Percentiles rank a stretch among this genome's conserved stretches.
Conservation (phyloP, 73 alveolate species). For the Blepharisma stoltei region DNA sequence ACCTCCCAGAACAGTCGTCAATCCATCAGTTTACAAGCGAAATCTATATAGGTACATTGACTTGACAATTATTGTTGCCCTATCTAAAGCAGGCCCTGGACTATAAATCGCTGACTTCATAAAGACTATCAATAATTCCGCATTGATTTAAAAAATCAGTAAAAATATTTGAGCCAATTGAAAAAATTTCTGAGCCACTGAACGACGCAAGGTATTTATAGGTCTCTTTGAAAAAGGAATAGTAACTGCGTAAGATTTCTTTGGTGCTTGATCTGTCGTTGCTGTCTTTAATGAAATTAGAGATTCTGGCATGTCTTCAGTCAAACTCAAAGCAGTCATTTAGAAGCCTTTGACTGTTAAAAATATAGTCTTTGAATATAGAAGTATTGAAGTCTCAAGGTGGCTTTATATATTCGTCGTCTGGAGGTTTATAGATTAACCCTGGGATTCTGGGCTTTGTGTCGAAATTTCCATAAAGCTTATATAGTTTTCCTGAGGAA, state of each 20-base stretch:
- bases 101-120: conserved; percentile 41
- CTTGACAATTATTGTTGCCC: too few species aligned
- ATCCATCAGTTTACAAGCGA: too few species aligned
- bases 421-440: too few species aligned
- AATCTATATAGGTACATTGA: too few species aligned
- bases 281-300: conserved; percentile 35
- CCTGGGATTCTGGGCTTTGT: too few species aligned
- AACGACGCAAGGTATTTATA: not conserved
- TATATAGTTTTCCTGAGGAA: too few species aligned
- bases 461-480: too few species aligned
- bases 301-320: conserved; percentile 51
- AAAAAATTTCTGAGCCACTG: conserved; percentile 29
- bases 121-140: conserved; percentile 15
- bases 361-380: conserved; percentile 61
- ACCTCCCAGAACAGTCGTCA: too few species aligned
- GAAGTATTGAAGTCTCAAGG: conserved; percentile 63
- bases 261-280: conserved; percentile 30
- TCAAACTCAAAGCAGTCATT: conserved; percentile 78
- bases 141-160: conserved; percentile 22
- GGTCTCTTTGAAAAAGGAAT: not conserved
- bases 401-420: too few species aligned
- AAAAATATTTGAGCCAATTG: conserved; percentile 29
- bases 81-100: too few species aligned
- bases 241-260: conserved; percentile 24
- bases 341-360: conserved; percentile 53